phyloP scores from a whole-genome alignment of 257 asterid species.

The Solanum virginianum region DNA sequence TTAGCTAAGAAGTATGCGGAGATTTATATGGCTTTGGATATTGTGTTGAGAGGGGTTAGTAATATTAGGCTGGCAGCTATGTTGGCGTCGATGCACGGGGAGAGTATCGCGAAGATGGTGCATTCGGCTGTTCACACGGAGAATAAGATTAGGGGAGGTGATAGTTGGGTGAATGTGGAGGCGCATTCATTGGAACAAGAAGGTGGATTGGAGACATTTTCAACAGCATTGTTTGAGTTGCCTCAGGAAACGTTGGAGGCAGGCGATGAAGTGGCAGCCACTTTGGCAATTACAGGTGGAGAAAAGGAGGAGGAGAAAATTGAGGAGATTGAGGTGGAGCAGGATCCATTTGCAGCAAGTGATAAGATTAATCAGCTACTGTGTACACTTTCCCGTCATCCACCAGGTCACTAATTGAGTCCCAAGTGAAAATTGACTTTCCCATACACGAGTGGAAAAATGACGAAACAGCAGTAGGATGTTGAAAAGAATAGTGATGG shows the following conservation, averaged over 20 bases:
- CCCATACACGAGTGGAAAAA: background rate
- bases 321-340: conserved; percentile 65
- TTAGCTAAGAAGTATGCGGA: conserved; percentile 84
- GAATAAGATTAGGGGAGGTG: conserved; percentile 91
- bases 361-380: conserved; percentile 58
- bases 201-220: conserved; percentile 46
- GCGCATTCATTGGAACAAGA: conserved; percentile 53
- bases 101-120: conserved; percentile 94
- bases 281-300: conserved; percentile 50
- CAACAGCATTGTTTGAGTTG: conserved; percentile 53
- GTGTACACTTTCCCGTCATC: background rate
- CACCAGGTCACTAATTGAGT: background rate
- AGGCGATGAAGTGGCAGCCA: conserved; percentile 81
- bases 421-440: background rate
- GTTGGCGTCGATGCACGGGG: conserved; percentile 96
- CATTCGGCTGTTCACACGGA: conserved; percentile 78
- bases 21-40: conserved; percentile 94
- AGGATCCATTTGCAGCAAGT: conserved; percentile 96
- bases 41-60: conserved; percentile 83
- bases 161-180: conserved; percentile 65
- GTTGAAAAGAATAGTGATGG: background rate
- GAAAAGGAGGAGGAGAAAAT: conserved; percentile 46
- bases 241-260: conserved; percentile 78
- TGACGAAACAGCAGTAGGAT: background rate
- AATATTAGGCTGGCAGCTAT: conserved; percentile 86